Conservation (phyloP, 768 basidiomycete genomes). For the Boletus subcaerulescens region DNA sequence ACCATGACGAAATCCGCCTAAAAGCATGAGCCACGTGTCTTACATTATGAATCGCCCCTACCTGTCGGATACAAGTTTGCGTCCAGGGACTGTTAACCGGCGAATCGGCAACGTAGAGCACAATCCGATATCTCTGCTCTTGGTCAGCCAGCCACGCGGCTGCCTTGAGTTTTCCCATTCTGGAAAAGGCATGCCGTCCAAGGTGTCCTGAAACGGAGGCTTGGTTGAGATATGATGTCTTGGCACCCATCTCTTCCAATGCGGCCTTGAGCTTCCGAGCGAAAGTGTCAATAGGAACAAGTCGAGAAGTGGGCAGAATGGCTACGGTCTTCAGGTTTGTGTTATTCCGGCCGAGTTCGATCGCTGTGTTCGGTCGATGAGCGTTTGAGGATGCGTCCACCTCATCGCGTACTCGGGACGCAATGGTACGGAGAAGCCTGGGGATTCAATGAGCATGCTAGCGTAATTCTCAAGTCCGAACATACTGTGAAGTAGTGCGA, state of each 20-base stretch:
- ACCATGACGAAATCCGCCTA: conserved; percentile 93
- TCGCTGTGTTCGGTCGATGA: conserved; percentile 48
- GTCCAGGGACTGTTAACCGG: conserved; percentile 96
- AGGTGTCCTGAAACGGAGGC: conserved; percentile 89
- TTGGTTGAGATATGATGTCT: conserved; percentile 91
- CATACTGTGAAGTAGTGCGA: conserved; percentile 79
- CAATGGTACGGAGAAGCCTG: conserved; percentile 84
- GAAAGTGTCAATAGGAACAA: conserved; percentile 87
- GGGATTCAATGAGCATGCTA: not conserved
- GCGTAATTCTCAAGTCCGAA: not conserved
- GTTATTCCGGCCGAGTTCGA: conserved; percentile 74
- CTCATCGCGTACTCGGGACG: conserved; percentile 84
- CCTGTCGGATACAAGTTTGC: conserved; percentile 95
- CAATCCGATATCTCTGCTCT: conserved; percentile 89
- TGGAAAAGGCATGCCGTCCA: conserved; percentile 91
- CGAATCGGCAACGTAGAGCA: conserved; percentile 95
- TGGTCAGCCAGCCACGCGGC: conserved; percentile 91
- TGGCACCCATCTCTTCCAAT: conserved; percentile 89
- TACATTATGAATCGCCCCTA: conserved; percentile 28
- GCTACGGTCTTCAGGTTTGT: conserved; percentile 93
- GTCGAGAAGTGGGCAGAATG: conserved; percentile 81
- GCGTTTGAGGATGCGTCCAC: conserved; percentile 59
- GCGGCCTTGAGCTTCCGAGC: conserved; percentile 85
- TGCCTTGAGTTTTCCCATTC: conserved; percentile 96
- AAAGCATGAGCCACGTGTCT: conserved; percentile 6